phyloP scores from a whole-genome alignment of 2,329 filamentous ascomycete genomes.

The Verticillium nubilum region DNA sequence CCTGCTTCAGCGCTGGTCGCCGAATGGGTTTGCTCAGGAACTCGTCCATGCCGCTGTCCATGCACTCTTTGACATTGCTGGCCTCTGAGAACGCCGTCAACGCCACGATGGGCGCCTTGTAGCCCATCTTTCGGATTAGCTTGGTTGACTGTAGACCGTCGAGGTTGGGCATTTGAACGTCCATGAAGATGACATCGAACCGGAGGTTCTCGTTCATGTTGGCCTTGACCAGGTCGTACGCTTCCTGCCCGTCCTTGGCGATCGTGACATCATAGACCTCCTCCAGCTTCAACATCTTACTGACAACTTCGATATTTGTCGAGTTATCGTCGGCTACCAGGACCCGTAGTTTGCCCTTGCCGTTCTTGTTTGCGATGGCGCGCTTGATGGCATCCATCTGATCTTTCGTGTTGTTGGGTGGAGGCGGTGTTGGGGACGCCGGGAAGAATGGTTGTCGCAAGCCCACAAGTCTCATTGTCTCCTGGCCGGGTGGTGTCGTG shows the following conservation, averaged over 20 bases:
- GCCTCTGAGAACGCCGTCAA: conserved; percentile 88
- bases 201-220: conserved; percentile 67
- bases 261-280: conserved; percentile 84
- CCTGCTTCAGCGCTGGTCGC: conserved; percentile 78
- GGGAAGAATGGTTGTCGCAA: conserved; percentile 79
- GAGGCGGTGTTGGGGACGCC: conserved; percentile 27
- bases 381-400: conserved; percentile 61
- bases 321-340: conserved; percentile 73
- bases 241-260: conserved; percentile 81
- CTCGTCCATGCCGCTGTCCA: conserved; percentile 88
- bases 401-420: conserved; percentile 41
- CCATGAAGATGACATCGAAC: conserved; percentile 93
- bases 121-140: conserved; percentile 80
- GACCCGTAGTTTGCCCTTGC: conserved; percentile 63
- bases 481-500: conserved; percentile 13
- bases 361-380: conserved; percentile 56
- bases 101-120: conserved; percentile 82
- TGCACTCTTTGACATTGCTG: conserved; percentile 79
- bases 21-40: conserved; percentile 75
- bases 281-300: conserved; percentile 66
- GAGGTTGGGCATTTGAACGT: conserved; percentile 91
- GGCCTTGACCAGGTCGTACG: conserved; percentile 77
- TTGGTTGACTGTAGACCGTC: conserved; percentile 84
- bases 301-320: conserved; percentile 53
- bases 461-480: conserved; percentile 59